phyloP scores from a whole-genome alignment of 148 eudicot species.

The Bassia scoparia region DNA sequence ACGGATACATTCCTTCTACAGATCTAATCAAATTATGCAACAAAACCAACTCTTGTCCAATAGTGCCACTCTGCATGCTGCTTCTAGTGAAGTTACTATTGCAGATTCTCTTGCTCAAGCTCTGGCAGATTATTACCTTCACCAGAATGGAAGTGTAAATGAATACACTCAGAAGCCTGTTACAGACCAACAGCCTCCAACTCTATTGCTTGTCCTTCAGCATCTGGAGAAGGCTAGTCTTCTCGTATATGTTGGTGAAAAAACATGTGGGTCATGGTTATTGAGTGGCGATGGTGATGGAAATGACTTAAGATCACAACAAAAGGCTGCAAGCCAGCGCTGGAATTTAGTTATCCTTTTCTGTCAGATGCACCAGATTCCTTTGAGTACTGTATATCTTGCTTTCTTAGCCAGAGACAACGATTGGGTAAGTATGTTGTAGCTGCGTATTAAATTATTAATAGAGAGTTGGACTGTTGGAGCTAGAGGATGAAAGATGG shows the following conservation, averaged over 20 bases:
- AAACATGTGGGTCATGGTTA: conserved; percentile 92
- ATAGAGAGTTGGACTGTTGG: too few relatives aligned
- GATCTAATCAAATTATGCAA: conserved; percentile 50
- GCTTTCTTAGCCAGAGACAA: conserved; percentile 79
- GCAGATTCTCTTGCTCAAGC: conserved; percentile 86
- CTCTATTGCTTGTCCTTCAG: conserved; percentile 75
- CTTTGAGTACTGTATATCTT: conserved; percentile 77
- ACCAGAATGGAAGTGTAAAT: conserved; percentile 34
- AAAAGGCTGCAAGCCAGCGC: conserved; percentile 75
- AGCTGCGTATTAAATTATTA: conserved; percentile 9
- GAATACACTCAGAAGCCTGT: conserved; percentile 31
- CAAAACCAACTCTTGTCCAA: conserved; percentile 46
- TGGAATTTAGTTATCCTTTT: conserved; percentile 86
- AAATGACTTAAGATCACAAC: conserved; percentile 77
- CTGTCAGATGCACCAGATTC: conserved; percentile 86
- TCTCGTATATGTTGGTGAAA: conserved; percentile 43
- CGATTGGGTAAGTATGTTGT: conserved; percentile 70
- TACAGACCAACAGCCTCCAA: conserved; percentile 43
- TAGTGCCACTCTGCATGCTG: conserved; percentile 44
- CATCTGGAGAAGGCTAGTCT: conserved; percentile 89
- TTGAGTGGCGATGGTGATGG: conserved; percentile 82
- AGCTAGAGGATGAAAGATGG: not conserved
- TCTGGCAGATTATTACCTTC: conserved; percentile 79
- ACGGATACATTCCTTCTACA: conserved; percentile 73
- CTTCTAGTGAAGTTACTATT: conserved; percentile 53